A percentile compares a stretch with the other conserved stretches of the same genome.
These are phyloP conservation scores for Macadamia tetraphylla DNA, from an alignment of 164 flowering plant genomes.

Conservation along the genomic window DNA sequence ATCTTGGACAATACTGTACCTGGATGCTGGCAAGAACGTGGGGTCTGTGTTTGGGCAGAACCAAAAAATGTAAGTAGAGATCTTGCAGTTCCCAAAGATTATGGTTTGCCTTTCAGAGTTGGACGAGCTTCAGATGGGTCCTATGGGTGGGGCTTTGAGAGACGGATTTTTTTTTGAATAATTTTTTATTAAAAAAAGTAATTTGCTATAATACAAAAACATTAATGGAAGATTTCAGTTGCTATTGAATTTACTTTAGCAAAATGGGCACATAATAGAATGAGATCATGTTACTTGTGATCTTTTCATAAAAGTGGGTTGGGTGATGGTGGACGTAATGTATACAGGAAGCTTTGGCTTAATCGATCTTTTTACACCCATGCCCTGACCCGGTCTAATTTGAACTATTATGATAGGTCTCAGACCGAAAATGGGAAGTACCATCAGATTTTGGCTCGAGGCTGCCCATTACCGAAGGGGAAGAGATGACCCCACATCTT, in stretches of 20 bases:
- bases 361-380: no score
- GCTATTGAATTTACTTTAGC: not conserved
- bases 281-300: constrained; percentile 9
- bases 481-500: no score
- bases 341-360: no score
- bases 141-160: constrained; percentile 87
- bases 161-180: no score
- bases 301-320: constrained; percentile 12
- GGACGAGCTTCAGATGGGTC: constrained; percentile 88
- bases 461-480: no score
- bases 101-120: constrained; percentile 78
- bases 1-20: constrained; percentile 94
- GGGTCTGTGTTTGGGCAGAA: constrained; percentile 90
- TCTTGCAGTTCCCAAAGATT: constrained; percentile 79
- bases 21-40: constrained; percentile 90
- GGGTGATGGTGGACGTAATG: no score
- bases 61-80: constrained; percentile 78
- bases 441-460: no score
- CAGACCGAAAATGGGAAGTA: no score
- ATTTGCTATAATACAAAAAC: not conserved
- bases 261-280: not conserved
- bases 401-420: no score
- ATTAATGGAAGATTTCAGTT: not conserved
- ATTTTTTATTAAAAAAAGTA: no score
- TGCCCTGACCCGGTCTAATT: no score